Conservation (phyloP, 345 rosid genomes). For the Brassica nigra region DNA sequence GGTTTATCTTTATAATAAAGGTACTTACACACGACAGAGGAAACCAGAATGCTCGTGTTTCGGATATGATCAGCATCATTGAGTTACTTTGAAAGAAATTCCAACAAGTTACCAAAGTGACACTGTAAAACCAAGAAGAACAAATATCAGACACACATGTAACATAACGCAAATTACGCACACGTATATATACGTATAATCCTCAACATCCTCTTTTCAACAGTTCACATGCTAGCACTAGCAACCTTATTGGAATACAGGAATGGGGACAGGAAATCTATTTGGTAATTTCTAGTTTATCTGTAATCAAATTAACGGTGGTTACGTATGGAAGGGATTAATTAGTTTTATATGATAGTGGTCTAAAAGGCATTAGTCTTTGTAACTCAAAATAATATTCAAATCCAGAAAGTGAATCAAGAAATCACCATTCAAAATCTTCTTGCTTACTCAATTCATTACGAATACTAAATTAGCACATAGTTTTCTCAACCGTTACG, state of each 20-base stretch:
- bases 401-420: constrained; percentile 23
- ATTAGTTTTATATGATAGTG: constrained; percentile 19
- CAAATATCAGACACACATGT: constrained; percentile 10
- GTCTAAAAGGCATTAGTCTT: constrained; percentile 27
- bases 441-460: constrained; percentile 42
- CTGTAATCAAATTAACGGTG: constrained; percentile 9
- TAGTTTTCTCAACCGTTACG: constrained; percentile 73
- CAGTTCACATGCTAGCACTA: constrained; percentile 30
- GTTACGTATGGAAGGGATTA: constrained; percentile 29
- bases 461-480: constrained; percentile 30
- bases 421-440: constrained; percentile 40
- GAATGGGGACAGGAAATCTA: constrained; percentile 28
- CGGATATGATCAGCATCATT: neutral
- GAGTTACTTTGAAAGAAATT: constrained; percentile 14
- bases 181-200: constrained; percentile 15
- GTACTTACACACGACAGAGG: constrained; percentile 26
- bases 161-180: constrained; percentile 17
- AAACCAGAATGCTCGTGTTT: constrained; percentile 15
- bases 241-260: neutral
- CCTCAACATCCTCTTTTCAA: constrained; percentile 10
- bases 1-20: neutral
- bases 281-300: constrained; percentile 28
- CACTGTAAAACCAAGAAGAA: constrained; percentile 16
- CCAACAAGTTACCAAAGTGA: constrained; percentile 1
- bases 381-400: constrained; percentile 29